Conservation (phyloP, 495 filamentous ascomycete species). For the Emericellopsis terricola region DNA sequence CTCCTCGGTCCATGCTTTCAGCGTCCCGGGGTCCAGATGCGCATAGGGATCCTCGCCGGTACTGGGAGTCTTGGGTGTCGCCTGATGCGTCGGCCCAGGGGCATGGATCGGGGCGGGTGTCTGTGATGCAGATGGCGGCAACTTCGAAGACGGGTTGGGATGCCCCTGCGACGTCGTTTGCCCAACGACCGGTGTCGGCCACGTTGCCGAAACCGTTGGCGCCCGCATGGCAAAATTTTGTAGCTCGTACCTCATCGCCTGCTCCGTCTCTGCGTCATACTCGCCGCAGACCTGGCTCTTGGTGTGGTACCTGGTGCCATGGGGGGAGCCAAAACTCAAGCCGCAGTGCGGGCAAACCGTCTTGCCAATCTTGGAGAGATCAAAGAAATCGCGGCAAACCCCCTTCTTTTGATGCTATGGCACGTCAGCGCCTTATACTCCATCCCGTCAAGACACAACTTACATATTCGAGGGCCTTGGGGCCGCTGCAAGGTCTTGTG, state of each 20-base stretch:
- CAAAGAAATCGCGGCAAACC: constrained; percentile 16
- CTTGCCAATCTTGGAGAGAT: constrained; percentile 10
- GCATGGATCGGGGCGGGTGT: too few relatives aligned
- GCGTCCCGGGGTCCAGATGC: constrained; percentile 14
- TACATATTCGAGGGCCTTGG: constrained; percentile 20
- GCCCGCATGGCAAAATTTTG: background rate
- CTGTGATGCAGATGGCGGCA: too few relatives aligned
- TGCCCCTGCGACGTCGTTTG: too few relatives aligned
- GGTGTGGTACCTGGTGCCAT: constrained; percentile 16
- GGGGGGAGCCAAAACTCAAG: constrained; percentile 14
- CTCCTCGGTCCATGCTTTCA: constrained; percentile 14
- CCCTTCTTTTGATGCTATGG: constrained; percentile 19
- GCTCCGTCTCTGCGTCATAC: background rate
- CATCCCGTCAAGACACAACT: constrained; percentile 6
- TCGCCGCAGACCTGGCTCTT: constrained; percentile 16
- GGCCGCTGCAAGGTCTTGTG: constrained; percentile 15
- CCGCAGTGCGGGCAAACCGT: constrained; percentile 21
- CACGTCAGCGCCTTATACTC: background rate
- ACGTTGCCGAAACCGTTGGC: background rate
- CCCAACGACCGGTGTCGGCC: too few relatives aligned
- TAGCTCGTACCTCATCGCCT: background rate
- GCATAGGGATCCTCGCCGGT: constrained; percentile 17
- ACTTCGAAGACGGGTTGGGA: too few relatives aligned
- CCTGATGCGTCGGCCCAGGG: constrained; percentile 2
- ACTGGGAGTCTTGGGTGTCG: background rate